Evolutionary conservation across 176 grass and related monocot genomes (phyloP).

Genomic region (Tuctoria greenei): DNA sequence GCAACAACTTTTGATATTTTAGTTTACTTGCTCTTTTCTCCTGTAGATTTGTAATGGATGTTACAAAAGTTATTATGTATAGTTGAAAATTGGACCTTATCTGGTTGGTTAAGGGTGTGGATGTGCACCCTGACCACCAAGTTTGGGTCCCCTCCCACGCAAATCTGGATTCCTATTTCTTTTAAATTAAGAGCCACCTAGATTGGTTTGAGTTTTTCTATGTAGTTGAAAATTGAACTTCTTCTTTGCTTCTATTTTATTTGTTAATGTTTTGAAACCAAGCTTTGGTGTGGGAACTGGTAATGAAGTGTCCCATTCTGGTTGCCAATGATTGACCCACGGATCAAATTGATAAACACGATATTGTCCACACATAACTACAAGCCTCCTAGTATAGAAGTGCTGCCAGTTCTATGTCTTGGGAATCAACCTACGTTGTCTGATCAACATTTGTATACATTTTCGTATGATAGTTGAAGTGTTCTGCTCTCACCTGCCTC

Average conservation of each 20-base stretch:
- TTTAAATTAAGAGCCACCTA: background rate
- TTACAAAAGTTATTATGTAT: background rate
- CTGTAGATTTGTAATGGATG: background rate
- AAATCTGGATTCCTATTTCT: background rate
- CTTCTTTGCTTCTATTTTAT: background rate
- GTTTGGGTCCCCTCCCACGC: background rate
- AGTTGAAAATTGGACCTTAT: background rate
- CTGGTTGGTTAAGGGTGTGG: background rate
- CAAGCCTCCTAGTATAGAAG: background rate
- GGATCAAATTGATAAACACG: background rate
- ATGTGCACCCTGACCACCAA: background rate
- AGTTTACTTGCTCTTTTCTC: slow-evolving; percentile 12
- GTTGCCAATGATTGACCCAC: background rate
- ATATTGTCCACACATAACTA: background rate
- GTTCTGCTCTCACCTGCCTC: background rate
- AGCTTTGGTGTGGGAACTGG: background rate
- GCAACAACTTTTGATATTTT: slow-evolving; percentile 12
- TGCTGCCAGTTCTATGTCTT: background rate
- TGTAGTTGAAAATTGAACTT: background rate
- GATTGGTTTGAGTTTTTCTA: background rate
- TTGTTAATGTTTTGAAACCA: background rate
- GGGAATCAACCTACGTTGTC: background rate
- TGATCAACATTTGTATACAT: background rate
- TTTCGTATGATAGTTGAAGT: slow-evolving; percentile 23
- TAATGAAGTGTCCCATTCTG: no score